Evolutionary conservation across 805 yeast genomes (phyloP).

Genomic region (Kluyveromyces siamensis): DNA sequence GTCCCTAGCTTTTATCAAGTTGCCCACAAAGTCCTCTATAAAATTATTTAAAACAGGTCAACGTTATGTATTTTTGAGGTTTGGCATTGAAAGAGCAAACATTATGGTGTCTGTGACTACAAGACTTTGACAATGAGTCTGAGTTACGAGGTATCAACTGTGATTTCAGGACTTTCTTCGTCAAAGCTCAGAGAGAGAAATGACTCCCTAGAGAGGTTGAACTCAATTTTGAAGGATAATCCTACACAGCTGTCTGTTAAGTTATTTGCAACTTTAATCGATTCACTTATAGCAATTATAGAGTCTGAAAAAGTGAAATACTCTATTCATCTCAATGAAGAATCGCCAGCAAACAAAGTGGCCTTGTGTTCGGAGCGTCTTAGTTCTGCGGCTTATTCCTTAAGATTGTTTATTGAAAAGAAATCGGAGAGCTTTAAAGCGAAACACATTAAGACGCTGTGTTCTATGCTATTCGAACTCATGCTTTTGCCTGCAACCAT

Average conservation of each 20-base stretch:
- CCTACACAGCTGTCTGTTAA: slow-evolving; percentile 17
- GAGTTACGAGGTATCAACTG: background rate
- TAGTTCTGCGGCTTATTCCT: slow-evolving; percentile 17
- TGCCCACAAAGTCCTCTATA: too few species aligned
- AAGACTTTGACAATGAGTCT: background rate
- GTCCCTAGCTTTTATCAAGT: too few species aligned
- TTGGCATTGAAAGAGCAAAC: too few species aligned
- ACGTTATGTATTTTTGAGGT: too few species aligned
- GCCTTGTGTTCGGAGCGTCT: slow-evolving; percentile 24
- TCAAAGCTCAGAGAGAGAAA: slow-evolving; percentile 46
- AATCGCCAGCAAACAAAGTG: slow-evolving; percentile 21
- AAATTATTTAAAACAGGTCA: too few species aligned
- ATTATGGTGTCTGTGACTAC: too few species aligned
- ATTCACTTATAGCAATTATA: slow-evolving; percentile 23
- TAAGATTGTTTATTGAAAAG: slow-evolving; percentile 24
- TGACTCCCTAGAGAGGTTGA: slow-evolving; percentile 38
- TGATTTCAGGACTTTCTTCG: slow-evolving; percentile 31
- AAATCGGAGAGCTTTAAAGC: slow-evolving; percentile 15
- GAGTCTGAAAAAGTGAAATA: slow-evolving; percentile 31
- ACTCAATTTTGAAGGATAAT: slow-evolving; percentile 19
- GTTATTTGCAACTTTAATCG: slow-evolving; percentile 14
- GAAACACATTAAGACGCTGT: slow-evolving; percentile 17
- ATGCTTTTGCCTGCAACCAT: slow-evolving; percentile 10
- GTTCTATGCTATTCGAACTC: slow-evolving; percentile 18
- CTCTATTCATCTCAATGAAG: slow-evolving; percentile 5